These are phyloP conservation scores for Lupinus albus DNA, from an alignment of 306 rosid species.

Conservation along the genomic window DNA sequence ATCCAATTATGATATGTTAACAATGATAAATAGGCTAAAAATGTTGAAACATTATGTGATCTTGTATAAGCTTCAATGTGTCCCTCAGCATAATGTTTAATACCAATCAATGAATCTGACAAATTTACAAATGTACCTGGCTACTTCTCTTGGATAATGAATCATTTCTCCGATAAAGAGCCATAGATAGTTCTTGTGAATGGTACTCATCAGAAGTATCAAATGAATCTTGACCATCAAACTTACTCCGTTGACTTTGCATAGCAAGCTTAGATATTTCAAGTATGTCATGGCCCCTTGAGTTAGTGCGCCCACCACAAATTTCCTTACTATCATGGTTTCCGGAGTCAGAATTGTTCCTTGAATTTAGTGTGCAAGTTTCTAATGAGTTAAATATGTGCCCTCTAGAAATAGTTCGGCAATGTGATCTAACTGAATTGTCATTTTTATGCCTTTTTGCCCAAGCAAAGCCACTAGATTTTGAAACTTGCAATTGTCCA, in stretches of 20 bases:
- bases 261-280: slow-evolving; percentile 72
- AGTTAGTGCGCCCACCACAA: slow-evolving; percentile 47
- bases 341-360: slow-evolving; percentile 55
- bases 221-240: slow-evolving; percentile 88
- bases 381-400: slow-evolving; percentile 63
- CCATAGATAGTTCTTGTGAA: slow-evolving; percentile 79
- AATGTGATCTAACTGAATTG: slow-evolving; percentile 59
- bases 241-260: slow-evolving; percentile 84
- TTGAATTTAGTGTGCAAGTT: slow-evolving; percentile 52
- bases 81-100: slow-evolving; percentile 3
- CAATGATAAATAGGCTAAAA: too few relatives aligned
- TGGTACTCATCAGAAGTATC: slow-evolving; percentile 93
- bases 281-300: slow-evolving; percentile 61
- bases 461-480: slow-evolving; percentile 98
- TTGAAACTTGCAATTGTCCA: slow-evolving; percentile 90
- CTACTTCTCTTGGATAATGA: slow-evolving; percentile 71
- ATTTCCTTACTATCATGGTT: slow-evolving; percentile 63
- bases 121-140: slow-evolving; percentile 59
- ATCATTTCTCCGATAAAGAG: slow-evolving; percentile 72
- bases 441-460: slow-evolving; percentile 88
- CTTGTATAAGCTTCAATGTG: too few relatives aligned
- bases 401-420: slow-evolving; percentile 83
- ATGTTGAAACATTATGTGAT: too few relatives aligned
- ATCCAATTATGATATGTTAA: too few relatives aligned
- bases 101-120: slow-evolving; percentile 23